These are phyloP conservation scores for Acanthamoeba culbertsoni DNA, from an alignment of 208 protist species.

Conservation along the genomic window DNA sequence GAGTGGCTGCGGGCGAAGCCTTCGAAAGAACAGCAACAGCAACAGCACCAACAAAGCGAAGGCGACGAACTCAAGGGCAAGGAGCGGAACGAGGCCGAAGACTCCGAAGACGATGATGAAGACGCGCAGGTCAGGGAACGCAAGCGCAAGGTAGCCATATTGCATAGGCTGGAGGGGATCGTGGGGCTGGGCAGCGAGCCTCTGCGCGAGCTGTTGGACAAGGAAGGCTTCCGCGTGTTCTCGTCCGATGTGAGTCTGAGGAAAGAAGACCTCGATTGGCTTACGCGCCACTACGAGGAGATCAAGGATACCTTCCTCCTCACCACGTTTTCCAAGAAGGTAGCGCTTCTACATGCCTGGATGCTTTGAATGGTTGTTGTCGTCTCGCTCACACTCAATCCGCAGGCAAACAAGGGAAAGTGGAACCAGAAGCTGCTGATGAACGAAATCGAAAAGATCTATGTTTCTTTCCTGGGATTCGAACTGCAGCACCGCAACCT, in stretches of 20 bases:
- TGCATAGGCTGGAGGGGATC: not conserved
- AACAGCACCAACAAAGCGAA: not conserved
- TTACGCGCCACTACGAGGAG: conserved; percentile 2
- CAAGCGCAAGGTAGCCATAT: not conserved
- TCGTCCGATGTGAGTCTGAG: not conserved
- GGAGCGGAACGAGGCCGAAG: not conserved
- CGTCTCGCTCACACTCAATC: not conserved
- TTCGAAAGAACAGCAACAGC: not conserved
- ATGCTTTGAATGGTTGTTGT: not conserved
- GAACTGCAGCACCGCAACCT: conserved; percentile 17
- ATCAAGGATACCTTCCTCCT: conserved; percentile 23
- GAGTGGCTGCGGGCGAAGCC: not conserved
- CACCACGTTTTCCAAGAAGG: conserved; percentile 34
- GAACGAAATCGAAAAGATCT: conserved; percentile 19
- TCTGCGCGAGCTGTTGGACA: not conserved
- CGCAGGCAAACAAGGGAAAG: not conserved
- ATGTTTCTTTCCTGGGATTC: not conserved
- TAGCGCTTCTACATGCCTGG: not conserved
- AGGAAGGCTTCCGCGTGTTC: conserved; percentile 15
- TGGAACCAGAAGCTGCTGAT: conserved; percentile 38
- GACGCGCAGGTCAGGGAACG: not conserved
- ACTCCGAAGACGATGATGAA: not conserved
- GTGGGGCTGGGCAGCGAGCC: conserved; percentile 6
- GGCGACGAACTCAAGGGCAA: not conserved
- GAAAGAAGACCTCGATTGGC: not conserved